phyloP scores from a whole-genome alignment of 495 filamentous ascomycete species.

The Clavariopsis aquatica region DNA sequence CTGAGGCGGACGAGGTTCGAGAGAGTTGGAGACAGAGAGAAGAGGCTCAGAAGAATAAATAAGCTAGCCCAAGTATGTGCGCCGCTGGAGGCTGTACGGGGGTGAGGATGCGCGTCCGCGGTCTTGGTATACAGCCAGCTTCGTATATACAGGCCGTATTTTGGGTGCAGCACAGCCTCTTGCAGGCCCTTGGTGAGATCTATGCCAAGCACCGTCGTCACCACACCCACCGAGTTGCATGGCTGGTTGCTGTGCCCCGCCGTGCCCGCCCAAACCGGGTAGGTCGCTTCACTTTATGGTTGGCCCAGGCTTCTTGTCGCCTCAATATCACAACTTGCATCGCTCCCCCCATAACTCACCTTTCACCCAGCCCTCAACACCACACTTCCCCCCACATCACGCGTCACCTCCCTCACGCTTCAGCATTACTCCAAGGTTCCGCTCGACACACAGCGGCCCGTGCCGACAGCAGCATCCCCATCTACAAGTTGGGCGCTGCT shows the following conservation, averaged over 20 bases:
- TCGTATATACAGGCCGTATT: background rate
- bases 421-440: background rate
- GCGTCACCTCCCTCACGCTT: background rate
- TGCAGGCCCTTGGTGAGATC: slow-evolving; percentile 1
- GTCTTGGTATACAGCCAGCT: background rate
- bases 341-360: slow-evolving; percentile 2
- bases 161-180: slow-evolving; percentile 17
- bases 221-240: background rate
- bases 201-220: slow-evolving; percentile 17
- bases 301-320: slow-evolving; percentile 13
- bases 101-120: background rate
- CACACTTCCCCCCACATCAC: background rate
- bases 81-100: background rate
- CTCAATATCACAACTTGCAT: background rate
- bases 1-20: no score
- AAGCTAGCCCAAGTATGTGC: background rate
- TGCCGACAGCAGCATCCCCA: background rate
- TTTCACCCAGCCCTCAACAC: background rate
- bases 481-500: background rate
- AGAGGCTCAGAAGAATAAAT: background rate
- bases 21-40: background rate
- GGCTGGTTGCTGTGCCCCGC: slow-evolving; percentile 6
- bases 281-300: slow-evolving; percentile 25
- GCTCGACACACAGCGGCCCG: background rate
- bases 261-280: background rate